phyloP scores from a whole-genome alignment of 345 rosid genomes.

The Brassica rapa region DNA sequence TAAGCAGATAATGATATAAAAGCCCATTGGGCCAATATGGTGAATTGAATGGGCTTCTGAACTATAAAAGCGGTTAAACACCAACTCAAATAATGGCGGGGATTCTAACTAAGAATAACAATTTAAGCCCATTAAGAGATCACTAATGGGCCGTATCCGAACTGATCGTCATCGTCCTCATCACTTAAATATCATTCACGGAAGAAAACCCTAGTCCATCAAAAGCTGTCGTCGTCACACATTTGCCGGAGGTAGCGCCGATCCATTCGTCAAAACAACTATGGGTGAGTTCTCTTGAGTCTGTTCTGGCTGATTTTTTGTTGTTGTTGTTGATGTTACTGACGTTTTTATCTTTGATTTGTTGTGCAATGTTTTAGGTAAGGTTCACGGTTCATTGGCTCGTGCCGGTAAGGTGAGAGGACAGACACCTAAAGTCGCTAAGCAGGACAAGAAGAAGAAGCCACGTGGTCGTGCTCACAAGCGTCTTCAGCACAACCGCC shows the following conservation, averaged over 20 bases:
- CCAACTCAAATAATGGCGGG: not conserved
- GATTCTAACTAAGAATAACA: not conserved
- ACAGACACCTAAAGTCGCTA: slow-evolving; percentile 85
- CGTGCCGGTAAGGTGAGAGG: slow-evolving; percentile 97
- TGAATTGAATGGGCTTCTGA: not conserved
- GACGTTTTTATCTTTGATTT: not conserved
- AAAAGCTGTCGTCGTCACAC: too few relatives aligned
- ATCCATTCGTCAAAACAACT: not conserved
- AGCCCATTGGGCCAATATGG: slow-evolving; percentile 17
- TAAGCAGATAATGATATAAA: not conserved
- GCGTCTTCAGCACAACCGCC: slow-evolving; percentile 89
- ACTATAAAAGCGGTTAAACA: not conserved
- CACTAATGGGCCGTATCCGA: not conserved
- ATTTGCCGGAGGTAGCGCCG: slow-evolving; percentile 8
- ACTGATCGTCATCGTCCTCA: not conserved
- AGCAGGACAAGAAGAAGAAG: slow-evolving; percentile 93
- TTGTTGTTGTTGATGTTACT: not conserved
- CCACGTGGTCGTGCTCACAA: slow-evolving; percentile 93
- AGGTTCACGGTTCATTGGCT: slow-evolving; percentile 68
- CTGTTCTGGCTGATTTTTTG: not conserved
- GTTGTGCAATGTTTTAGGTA: slow-evolving; percentile 33
- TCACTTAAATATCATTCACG: not conserved
- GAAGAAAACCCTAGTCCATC: slow-evolving; percentile 21
- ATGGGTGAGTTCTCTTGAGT: slow-evolving; percentile 23
- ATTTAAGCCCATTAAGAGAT: not conserved